A percentile compares a stretch with the other conserved stretches of the same genome.
Conservation (phyloP, 2,329 filamentous ascomycete genomes). For the Exophiala sp. region DNA sequence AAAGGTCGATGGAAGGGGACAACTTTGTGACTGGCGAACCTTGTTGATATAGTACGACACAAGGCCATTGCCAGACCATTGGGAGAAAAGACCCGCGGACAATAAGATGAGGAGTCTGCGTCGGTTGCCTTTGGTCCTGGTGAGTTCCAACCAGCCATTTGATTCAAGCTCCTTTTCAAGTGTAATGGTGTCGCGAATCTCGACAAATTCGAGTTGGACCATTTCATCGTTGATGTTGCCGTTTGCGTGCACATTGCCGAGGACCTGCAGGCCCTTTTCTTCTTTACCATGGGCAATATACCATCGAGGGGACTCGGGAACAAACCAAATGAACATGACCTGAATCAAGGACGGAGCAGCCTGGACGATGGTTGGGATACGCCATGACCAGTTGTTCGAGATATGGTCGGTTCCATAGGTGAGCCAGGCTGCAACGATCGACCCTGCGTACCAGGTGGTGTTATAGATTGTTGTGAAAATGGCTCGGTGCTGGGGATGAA, state of each 20-base stretch:
- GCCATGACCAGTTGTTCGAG: constrained; percentile 50
- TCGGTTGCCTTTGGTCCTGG: constrained; percentile 54
- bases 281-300: constrained; percentile 38
- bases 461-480: constrained; percentile 5
- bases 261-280: constrained; percentile 30
- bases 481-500: background rate
- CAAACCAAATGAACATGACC: constrained; percentile 53
- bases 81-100: constrained; percentile 50
- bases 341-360: constrained; percentile 56
- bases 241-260: constrained; percentile 39
- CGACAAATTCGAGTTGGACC: constrained; percentile 60
- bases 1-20: too few relatives aligned
- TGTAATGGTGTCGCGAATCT: constrained; percentile 59
- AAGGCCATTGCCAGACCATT: constrained; percentile 50
- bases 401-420: constrained; percentile 46
- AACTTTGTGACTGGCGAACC: too few relatives aligned
- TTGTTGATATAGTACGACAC: constrained; percentile 35
- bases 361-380: constrained; percentile 61
- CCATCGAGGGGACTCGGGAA: constrained; percentile 63
- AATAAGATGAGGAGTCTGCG: constrained; percentile 50
- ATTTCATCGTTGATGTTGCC: constrained; percentile 40
- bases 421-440: constrained; percentile 47
- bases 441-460: constrained; percentile 40
- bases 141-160: constrained; percentile 51
- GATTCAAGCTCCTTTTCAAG: constrained; percentile 49